Conservation (phyloP, 1,284 basidiomycete species). For the Coniophora puteana region DNA sequence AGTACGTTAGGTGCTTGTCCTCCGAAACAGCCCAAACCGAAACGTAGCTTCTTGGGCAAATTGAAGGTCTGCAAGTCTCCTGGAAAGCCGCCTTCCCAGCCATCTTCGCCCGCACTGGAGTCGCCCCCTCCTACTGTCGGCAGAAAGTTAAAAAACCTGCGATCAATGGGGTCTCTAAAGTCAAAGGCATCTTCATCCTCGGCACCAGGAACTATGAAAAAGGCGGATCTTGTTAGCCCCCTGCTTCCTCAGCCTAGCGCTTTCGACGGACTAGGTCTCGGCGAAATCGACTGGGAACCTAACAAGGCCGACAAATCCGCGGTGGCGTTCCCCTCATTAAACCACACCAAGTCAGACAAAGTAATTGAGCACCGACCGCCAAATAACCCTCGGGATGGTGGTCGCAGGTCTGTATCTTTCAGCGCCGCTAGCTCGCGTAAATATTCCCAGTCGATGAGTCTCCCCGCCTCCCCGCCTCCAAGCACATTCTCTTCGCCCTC, state of each 20-base stretch:
- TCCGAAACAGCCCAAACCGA: constrained; percentile 38
- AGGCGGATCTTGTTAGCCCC: constrained; percentile 39
- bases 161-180: constrained; percentile 77
- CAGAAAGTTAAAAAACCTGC: constrained; percentile 65
- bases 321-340: constrained; percentile 20
- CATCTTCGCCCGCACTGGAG: constrained; percentile 37
- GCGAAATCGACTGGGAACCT: constrained; percentile 48
- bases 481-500: constrained; percentile 36
- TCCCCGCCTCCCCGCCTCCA: constrained; percentile 47
- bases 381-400: constrained; percentile 30
- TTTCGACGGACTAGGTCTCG: constrained; percentile 59
- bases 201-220: constrained; percentile 25
- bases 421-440: constrained; percentile 35
- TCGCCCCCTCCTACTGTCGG: constrained; percentile 31
- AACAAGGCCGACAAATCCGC: constrained; percentile 29
- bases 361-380: constrained; percentile 16
- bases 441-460: constrained; percentile 37
- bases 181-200: constrained; percentile 39
- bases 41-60: constrained; percentile 61
- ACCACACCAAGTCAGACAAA: constrained; percentile 16
- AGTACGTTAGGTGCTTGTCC: constrained; percentile 58
- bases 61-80: constrained; percentile 54
- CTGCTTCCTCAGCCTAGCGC: constrained; percentile 47
- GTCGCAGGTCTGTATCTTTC: constrained; percentile 67
- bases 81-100: constrained; percentile 34